Percentiles rank a stretch among this genome's conserved stretches.
Conservation (phyloP, 176 grass and related monocot genomes). For the Melocanna baccifera region DNA sequence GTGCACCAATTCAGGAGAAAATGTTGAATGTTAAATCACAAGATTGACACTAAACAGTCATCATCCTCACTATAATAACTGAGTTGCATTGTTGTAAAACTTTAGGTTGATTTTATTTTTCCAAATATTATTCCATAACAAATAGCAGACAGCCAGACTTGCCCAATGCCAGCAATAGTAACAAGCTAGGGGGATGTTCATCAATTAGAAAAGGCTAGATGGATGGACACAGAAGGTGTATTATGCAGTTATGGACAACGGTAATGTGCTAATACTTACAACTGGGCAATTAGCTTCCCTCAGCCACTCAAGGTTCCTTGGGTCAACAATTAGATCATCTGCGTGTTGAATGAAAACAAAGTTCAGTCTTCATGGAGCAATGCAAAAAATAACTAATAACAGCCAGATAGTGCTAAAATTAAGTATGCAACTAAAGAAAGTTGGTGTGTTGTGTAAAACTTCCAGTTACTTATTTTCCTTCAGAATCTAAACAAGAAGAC, state of each 20-base stretch:
- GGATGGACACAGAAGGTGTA: background rate
- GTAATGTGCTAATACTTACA: constrained; percentile 58
- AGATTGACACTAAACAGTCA: background rate
- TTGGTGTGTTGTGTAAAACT: background rate
- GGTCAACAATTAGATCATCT: constrained; percentile 97
- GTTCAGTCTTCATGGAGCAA: background rate
- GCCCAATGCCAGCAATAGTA: background rate
- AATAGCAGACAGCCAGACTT: background rate
- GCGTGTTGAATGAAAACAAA: constrained; percentile 21
- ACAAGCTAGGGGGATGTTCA: background rate
- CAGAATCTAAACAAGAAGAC: background rate
- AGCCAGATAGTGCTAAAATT: background rate
- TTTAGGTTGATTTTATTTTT: background rate
- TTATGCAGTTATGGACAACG: constrained; percentile 21
- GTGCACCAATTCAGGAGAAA: background rate
- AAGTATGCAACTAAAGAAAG: background rate
- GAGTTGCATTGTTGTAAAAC: background rate
- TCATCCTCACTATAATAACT: background rate
- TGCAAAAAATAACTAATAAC: background rate
- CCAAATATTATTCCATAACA: background rate
- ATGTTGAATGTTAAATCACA: background rate
- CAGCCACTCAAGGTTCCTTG: constrained; percentile 95
- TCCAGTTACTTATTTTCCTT: constrained; percentile 1
- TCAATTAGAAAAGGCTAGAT: background rate
- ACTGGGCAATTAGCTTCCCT: constrained; percentile 94